These are phyloP conservation scores for Hypoxylon sp. DNA, from an alignment of 2,329 filamentous ascomycete genomes.

Conservation along the genomic window DNA sequence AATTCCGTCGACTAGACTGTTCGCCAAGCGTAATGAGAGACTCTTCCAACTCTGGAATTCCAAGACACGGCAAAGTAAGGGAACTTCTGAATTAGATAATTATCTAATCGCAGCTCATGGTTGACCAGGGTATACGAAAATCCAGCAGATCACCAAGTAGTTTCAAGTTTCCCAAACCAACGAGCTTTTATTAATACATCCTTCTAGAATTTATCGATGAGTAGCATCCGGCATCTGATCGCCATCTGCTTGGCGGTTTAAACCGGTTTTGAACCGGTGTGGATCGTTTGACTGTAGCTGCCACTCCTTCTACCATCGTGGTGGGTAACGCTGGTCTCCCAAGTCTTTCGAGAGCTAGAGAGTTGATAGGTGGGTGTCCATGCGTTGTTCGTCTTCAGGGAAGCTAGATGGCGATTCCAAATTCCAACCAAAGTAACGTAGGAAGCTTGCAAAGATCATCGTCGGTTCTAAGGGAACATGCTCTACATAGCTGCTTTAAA, in stretches of 20 bases:
- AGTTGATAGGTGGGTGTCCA: conserved; percentile 19
- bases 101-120: neutral
- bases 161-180: conserved; percentile 5
- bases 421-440: conserved; percentile 5
- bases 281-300: conserved; percentile 9
- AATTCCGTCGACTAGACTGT: no score
- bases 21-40: neutral
- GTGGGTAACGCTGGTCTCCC: neutral
- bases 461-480: conserved; percentile 1
- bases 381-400: conserved; percentile 20
- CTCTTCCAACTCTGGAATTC: neutral
- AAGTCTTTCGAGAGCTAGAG: neutral
- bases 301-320: conserved; percentile 15
- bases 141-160: neutral
- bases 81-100: neutral
- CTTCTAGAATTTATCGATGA: no score
- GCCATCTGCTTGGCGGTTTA: conserved; percentile 16
- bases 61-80: neutral
- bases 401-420: conserved; percentile 17
- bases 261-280: conserved; percentile 28
- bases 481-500: neutral
- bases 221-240: conserved; percentile 17
- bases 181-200: no score
- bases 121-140: neutral
- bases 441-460: neutral